Evolutionary conservation across 257 asterid species (phyloP), one percentile per base, ranked within the genome.

Genomic region (Paulownia fortunei): DNA sequence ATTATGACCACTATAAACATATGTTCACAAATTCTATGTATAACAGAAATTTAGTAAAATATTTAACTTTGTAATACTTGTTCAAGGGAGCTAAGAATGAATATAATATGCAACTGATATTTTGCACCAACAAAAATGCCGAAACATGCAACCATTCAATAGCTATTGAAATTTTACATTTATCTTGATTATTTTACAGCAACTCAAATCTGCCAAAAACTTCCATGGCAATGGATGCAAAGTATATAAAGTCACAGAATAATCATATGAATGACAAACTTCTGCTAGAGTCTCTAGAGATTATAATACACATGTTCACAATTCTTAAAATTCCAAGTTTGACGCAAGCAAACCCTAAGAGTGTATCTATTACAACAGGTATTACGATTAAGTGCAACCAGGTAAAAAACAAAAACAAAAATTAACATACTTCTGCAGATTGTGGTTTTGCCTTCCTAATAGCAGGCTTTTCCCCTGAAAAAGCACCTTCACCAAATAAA

Each of bases 401-500:
- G 51, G 39, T 30, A 30, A 1, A 72, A 37, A 46, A 34, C 1
- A n/a, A 62, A 42, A 23, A 67, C 39, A 18, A 39, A 72, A 19
- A 6, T 15, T 18, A 7, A 64, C 74, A n/a, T 83, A 87, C 97
- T 81, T 92, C 97, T 16, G 91, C 88, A 72, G 89, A 92, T 63
- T 88, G 83, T 18, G 94, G 88, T 79, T 82, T 92, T 66, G 90
- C 34, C 86, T 87, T 92, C 83, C 51, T 87, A 74, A 87, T 82
- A 56, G 85, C 76, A 74, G 89, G 91, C 78, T 84, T 92, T 78
- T 81, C 96, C 77, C 91, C 96, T 0, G 96, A 90, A 80, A 86
- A 90, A 39, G 97, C 92, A 69, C 92, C 94, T 87, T 90, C 96
- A 0, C 97, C 94, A 52, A 92, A 90, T 80, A 92, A 79, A 76